Percentiles rank a stretch among this genome's conserved stretches.
Evolutionary conservation across 352 stramenopile genomes (phyloP).

Genomic region (Pythium utonaiense): DNA sequence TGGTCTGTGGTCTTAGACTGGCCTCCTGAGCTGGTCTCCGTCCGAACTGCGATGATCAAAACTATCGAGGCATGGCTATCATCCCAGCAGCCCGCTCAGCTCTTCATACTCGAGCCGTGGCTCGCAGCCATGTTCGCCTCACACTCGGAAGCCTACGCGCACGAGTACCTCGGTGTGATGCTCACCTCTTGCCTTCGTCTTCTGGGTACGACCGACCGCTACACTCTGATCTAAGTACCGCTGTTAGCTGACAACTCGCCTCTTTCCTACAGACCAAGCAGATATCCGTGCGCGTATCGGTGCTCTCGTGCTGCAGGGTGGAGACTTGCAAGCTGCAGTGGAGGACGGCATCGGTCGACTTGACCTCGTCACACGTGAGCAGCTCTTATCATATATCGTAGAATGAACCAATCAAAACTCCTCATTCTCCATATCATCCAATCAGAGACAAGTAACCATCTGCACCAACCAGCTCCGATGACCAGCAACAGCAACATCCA

Average conservation of each 20-base stretch:
- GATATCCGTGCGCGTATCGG: slow-evolving; percentile 13
- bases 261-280: slow-evolving; percentile 5
- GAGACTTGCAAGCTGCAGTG: background rate
- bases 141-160: slow-evolving; percentile 1
- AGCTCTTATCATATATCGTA: slow-evolving; percentile 12
- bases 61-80: background rate
- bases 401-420: slow-evolving; percentile 22
- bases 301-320: slow-evolving; percentile 12
- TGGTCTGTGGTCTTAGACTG: slow-evolving; percentile 14
- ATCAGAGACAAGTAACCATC: slow-evolving; percentile 1
- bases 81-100: background rate
- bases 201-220: background rate
- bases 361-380: slow-evolving; percentile 4
- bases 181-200: background rate
- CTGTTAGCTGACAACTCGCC: background rate
- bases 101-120: slow-evolving; percentile 11
- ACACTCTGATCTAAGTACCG: background rate
- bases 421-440: slow-evolving; percentile 11
- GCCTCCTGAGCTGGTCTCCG: background rate
- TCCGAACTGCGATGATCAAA: background rate
- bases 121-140: slow-evolving; percentile 12
- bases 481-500: background rate
- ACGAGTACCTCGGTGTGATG: slow-evolving; percentile 3
- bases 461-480: slow-evolving; percentile 13
- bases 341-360: background rate